Evolutionary conservation across 495 filamentous ascomycete genomes (phyloP).

Genomic region (Penicillium subrubescens): DNA sequence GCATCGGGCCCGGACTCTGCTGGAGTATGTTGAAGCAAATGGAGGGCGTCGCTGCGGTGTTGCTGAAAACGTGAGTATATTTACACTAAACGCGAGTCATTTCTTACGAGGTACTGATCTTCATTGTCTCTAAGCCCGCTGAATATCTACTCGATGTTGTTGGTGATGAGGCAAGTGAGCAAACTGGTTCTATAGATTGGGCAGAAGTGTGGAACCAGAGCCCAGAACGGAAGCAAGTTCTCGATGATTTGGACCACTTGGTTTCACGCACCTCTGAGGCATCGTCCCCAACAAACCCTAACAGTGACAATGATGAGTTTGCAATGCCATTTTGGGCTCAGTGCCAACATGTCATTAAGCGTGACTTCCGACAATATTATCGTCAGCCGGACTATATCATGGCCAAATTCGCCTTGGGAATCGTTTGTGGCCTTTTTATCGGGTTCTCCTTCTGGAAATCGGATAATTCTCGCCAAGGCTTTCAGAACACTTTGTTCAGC

Average conservation of each 20-base stretch:
- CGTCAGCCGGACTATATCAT: background rate
- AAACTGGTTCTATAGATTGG: background rate
- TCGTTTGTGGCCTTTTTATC: background rate
- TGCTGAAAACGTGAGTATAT: background rate
- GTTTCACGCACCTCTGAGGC: background rate
- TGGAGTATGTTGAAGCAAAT: constrained; percentile 74
- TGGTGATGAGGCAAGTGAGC: background rate
- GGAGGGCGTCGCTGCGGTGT: constrained; percentile 39
- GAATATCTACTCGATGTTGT: background rate
- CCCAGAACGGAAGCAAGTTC: background rate
- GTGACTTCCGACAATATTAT: background rate
- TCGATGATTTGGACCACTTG: background rate
- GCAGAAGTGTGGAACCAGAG: background rate
- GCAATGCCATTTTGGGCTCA: background rate
- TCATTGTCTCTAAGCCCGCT: background rate
- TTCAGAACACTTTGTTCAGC: background rate
- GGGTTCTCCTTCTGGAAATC: background rate
- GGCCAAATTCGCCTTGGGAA: background rate
- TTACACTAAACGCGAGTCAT: no score
- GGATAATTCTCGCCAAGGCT: background rate
- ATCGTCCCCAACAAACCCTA: background rate
- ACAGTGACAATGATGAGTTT: background rate
- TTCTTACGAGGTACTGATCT: no score
- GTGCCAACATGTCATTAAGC: background rate
- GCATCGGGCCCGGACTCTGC: constrained; percentile 66